phyloP scores from a whole-genome alignment of 345 rosid genomes.

The Hibiscus syriacus region DNA sequence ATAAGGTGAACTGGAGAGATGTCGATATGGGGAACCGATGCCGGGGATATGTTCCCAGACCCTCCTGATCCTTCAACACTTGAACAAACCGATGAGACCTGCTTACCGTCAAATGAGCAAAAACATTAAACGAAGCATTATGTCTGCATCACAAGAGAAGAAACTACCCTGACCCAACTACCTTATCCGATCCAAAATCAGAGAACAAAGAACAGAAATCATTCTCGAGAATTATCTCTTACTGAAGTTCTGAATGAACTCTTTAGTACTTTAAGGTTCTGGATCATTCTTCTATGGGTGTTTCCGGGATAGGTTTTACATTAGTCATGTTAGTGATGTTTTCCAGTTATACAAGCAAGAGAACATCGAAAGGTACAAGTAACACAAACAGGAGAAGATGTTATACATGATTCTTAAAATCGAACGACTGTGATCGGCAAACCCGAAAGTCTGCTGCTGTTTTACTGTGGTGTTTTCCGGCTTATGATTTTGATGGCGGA shows the following conservation, averaged over 20 bases:
- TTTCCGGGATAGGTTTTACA: conserved; percentile 72
- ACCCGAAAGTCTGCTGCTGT: conserved; percentile 33
- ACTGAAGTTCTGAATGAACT: conserved; percentile 31
- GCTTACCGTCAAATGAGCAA: conserved; percentile 86
- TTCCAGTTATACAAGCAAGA: conserved; percentile 52
- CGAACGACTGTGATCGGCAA: conserved; percentile 40
- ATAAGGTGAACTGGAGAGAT: conserved; percentile 91
- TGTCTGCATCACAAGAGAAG: conserved; percentile 63
- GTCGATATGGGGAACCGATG: conserved; percentile 64
- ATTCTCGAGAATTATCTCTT: conserved; percentile 24
- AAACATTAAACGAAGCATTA: conserved; percentile 68
- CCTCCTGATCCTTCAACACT: conserved; percentile 65
- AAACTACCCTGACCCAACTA: conserved; percentile 51
- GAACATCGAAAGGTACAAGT: conserved; percentile 42
- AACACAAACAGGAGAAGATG: conserved; percentile 57
- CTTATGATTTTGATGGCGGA: not conserved
- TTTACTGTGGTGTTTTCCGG: no score
- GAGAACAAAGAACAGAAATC: conserved; percentile 10
- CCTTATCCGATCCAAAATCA: conserved; percentile 19
- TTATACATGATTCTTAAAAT: conserved; percentile 35
- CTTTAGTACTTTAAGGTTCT: conserved; percentile 51
- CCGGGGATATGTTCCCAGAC: conserved; percentile 85
- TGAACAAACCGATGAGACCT: conserved; percentile 56
- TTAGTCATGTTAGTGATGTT: conserved; percentile 47
- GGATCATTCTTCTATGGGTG: conserved; percentile 69